Evolutionary conservation across 192 early-diverging fungal genomes (phyloP).

Genomic region (Funneliformis geosporum): DNA sequence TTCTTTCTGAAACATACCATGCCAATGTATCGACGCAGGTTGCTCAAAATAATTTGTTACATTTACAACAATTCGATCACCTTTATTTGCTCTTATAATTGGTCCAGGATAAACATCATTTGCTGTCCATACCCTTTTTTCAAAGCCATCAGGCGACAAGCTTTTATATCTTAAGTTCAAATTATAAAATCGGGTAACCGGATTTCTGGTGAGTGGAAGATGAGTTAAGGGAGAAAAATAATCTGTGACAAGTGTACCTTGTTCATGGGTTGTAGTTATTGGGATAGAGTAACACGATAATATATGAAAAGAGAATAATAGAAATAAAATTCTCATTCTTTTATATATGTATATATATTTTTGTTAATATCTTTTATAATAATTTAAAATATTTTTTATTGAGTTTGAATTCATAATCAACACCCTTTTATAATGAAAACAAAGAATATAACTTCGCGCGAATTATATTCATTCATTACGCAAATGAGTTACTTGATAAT

Average conservation of each 20-base stretch:
- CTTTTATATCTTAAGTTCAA: not conserved
- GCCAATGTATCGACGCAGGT: constrained; percentile 47
- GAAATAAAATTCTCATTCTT: too few species aligned
- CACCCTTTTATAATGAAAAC: too few species aligned
- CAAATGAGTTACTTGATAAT: too few species aligned
- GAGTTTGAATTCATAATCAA: too few species aligned
- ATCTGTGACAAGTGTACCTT: not conserved
- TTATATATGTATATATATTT: too few species aligned
- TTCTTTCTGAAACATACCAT: constrained; percentile 57
- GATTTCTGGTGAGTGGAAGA: not conserved
- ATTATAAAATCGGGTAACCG: not conserved
- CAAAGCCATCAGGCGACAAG: constrained; percentile 57
- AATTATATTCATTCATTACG: too few species aligned
- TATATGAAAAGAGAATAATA: too few species aligned
- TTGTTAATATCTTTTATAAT: too few species aligned
- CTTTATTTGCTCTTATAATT: constrained; percentile 45
- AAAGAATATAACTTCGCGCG: too few species aligned
- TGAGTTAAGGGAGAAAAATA: not conserved
- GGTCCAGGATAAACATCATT: constrained; percentile 58
- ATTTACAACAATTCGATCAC: constrained; percentile 52
- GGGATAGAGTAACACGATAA: too few species aligned
- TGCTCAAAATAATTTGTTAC: constrained; percentile 42
- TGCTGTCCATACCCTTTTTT: constrained; percentile 67
- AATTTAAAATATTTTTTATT: too few species aligned
- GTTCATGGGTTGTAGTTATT: too few species aligned